These are phyloP conservation scores for Micractinium conductrix DNA, from an alignment of 139 green algal species.

Conservation along the genomic window DNA sequence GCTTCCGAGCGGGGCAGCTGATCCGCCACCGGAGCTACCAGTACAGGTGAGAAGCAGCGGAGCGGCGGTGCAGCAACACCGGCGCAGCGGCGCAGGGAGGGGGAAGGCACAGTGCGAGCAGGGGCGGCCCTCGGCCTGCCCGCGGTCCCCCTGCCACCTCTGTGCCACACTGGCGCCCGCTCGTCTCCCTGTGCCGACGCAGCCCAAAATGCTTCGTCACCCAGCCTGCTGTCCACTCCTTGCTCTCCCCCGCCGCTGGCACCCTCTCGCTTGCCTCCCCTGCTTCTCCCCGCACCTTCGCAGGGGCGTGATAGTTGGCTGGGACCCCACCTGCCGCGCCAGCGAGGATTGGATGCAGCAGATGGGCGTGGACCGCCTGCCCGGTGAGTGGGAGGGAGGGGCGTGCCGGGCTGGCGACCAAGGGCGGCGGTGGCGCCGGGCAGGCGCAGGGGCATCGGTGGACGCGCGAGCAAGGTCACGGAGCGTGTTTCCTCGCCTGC, in stretches of 20 bases:
- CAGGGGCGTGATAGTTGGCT: slow-evolving; percentile 66
- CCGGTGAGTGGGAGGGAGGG: background rate
- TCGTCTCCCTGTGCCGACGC: background rate
- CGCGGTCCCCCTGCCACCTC: background rate
- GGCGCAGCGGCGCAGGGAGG: too few species aligned
- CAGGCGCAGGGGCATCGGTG: too few species aligned
- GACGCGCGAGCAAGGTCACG: too few species aligned
- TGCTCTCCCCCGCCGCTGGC: background rate
- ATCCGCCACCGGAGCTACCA: slow-evolving; percentile 53
- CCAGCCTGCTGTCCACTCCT: background rate
- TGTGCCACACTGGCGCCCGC: background rate
- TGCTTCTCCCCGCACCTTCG: background rate
- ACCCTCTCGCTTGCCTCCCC: background rate
- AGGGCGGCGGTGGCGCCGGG: too few species aligned
- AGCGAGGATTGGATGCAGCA: slow-evolving; percentile 60
- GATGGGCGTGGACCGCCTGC: slow-evolving; percentile 60
- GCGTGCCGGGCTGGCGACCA: background rate
- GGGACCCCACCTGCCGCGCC: slow-evolving; percentile 58
- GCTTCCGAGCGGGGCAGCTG: slow-evolving; percentile 46
- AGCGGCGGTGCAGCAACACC: too few species aligned
- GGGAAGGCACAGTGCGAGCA: too few species aligned
- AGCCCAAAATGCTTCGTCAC: too few species aligned
- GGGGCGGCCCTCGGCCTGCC: too few species aligned
- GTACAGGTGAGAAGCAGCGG: slow-evolving; percentile 44
- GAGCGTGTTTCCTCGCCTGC: too few species aligned